Evolutionary conservation across 2,329 filamentous ascomycete species (phyloP), one percentile per base, ranked within the genome.

Genomic region (Cladophialophora chaetospira): DNA sequence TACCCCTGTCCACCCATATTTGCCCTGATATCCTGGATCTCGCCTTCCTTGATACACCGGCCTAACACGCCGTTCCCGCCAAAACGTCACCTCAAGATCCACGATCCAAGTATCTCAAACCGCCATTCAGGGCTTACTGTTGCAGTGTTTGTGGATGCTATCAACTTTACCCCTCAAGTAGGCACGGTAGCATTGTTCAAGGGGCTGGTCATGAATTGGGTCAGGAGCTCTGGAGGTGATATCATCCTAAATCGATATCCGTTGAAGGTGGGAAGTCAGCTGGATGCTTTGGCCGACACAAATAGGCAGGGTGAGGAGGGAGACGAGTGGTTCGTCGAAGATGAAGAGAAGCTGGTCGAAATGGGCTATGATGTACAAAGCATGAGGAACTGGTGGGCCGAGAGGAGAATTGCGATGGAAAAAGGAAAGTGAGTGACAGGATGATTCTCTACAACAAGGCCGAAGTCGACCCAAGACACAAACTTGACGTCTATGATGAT

Each of bases 241-340:
- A 46, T 68, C 15, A 69, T 69, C 31, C 49, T 70, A 43, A 70
- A 70, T 58, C 64, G 65, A 25, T 70, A 69, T 60, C 62, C 64
- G 33, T 9, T 40, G 10, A 40, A 42, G 48, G 19, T 21, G 25
- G 25, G 21, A 23, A 51, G 48, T 26, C 48, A 47, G 25, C 13
- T 8, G n/a, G 61, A 21, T 13, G 15, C 15, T 15, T 8, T n/a
- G 46, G 33, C 23, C 4, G 46, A 53, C 4, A 42, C 35, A 26
- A 15, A 36, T n/a, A 15, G 21, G 3, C 5, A 36, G n/a, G 13
- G 23, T 2, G 6, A 29, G 31, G 59, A 40, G 2, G 54, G 61
- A 33, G 63, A 66, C 26, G n/a, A n/a, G n/a, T 69, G 68, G 68
- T 67, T 67, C 53, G 47, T 67, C 17, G 51, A 42, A 38, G 66